Evolutionary conservation across 306 rosid genomes (phyloP).

Genomic region (Notholithocarpus densiflorus): DNA sequence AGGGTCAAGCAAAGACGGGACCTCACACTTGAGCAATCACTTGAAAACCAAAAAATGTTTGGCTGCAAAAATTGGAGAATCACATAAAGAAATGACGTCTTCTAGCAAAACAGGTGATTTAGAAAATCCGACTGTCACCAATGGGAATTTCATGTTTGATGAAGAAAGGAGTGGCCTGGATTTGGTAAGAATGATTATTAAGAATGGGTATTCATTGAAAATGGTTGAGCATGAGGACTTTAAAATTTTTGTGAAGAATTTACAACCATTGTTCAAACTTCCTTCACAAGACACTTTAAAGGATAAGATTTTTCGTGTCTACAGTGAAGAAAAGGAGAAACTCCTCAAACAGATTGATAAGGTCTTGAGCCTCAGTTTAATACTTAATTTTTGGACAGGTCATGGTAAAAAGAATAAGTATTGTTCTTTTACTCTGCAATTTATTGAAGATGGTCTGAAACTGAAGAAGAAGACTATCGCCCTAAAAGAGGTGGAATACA

Average conservation of each 20-base stretch:
- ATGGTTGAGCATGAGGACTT: no score
- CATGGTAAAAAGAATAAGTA: neutral
- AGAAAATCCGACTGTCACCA: no score
- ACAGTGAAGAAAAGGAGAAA: neutral
- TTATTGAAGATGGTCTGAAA: neutral
- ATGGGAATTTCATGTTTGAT: no score
- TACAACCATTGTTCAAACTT: no score
- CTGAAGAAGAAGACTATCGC: neutral
- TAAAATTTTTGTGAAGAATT: no score
- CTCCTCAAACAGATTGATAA: neutral
- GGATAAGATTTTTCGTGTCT: fast-evolving
- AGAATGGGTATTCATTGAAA: no score
- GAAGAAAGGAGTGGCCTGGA: no score
- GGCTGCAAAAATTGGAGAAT: neutral
- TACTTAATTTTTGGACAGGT: neutral
- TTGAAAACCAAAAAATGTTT: no score
- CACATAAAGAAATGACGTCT: neutral
- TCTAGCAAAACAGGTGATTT: no score
- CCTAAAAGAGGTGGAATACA: neutral
- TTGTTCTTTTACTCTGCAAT: neutral
- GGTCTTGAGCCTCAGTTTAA: neutral
- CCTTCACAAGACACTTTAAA: no score
- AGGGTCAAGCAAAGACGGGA: no score
- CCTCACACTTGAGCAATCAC: neutral
- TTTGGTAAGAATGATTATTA: no score